phyloP scores from a whole-genome alignment of 2,329 filamentous ascomycete genomes.

The Exophiala aquamarina region DNA sequence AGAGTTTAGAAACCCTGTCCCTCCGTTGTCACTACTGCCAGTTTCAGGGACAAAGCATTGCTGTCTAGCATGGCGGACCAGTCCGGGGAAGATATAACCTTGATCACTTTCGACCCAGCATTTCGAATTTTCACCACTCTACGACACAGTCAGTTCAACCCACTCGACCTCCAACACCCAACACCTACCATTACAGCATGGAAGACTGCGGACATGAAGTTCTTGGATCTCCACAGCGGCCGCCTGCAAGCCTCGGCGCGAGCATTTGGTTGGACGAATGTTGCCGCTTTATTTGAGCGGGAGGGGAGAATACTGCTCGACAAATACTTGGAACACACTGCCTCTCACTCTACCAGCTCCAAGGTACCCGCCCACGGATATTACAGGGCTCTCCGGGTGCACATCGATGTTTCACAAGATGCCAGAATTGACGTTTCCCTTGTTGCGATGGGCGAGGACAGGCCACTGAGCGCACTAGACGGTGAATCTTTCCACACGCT shows the following conservation, averaged over 20 bases:
- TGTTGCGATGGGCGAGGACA: constrained; percentile 10
- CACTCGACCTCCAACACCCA: not conserved
- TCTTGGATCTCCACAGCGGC: constrained; percentile 3
- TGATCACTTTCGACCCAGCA: not conserved
- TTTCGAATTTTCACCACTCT: not conserved
- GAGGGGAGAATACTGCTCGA: not conserved
- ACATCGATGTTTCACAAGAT: constrained; percentile 11
- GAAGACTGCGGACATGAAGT: not conserved
- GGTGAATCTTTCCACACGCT: not conserved
- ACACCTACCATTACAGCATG: not conserved
- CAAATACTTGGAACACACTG: not conserved
- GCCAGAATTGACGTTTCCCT: constrained; percentile 12
- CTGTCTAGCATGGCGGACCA: no score
- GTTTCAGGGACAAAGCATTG: no score
- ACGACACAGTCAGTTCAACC: not conserved
- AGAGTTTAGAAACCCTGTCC: no score
- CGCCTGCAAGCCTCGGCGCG: constrained; percentile 3
- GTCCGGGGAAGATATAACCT: no score
- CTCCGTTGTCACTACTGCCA: no score
- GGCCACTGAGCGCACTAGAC: constrained; percentile 1
- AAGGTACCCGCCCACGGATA: not conserved
- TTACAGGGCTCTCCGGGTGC: constrained; percentile 7
- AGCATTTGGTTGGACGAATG: constrained; percentile 5
- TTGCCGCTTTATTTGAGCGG: not conserved
- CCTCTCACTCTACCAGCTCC: not conserved